Percentiles rank a stretch among this genome's conserved stretches.
Conservation (phyloP, 805 yeast species). For the Starmerella bombicola region DNA sequence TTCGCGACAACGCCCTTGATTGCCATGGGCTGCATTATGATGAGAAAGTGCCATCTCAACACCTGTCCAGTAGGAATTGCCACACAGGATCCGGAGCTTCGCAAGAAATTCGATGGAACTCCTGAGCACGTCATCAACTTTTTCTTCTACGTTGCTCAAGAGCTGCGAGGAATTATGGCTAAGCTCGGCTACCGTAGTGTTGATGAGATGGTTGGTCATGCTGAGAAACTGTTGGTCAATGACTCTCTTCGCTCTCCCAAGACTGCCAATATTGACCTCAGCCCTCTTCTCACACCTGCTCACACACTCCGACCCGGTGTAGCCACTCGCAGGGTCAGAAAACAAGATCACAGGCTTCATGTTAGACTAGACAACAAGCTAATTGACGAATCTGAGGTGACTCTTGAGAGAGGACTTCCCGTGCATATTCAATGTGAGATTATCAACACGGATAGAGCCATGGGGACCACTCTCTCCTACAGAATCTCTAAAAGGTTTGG, state of each 20-base stretch:
- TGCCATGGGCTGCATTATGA: conserved; percentile 94
- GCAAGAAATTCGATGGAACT: conserved; percentile 87
- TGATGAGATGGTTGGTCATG: conserved; percentile 96
- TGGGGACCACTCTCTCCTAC: conserved; percentile 90
- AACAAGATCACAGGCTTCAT: conserved; percentile 88
- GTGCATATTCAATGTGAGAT: conserved; percentile 88
- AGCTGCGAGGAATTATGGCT: conserved; percentile 87
- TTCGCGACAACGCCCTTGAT: conserved; percentile 94
- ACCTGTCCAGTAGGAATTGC: conserved; percentile 98
- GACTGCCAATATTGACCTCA: conserved; percentile 79
- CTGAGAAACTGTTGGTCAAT: conserved; percentile 77
- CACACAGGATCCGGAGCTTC: conserved; percentile 88
- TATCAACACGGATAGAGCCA: conserved; percentile 89
- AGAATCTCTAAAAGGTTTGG: conserved; percentile 89
- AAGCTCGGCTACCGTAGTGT: conserved; percentile 86
- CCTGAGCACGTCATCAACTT: conserved; percentile 98
- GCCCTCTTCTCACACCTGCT: conserved; percentile 93
- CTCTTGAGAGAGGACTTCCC: conserved; percentile 93
- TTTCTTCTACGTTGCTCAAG: conserved; percentile 89
- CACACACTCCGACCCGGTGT: conserved; percentile 94
- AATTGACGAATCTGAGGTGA: conserved; percentile 88
- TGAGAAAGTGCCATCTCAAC: conserved; percentile 87
- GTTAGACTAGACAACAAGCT: conserved; percentile 90
- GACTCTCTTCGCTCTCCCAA: conserved; percentile 78
- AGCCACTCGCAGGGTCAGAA: conserved; percentile 80